These are phyloP conservation scores for Aaosphaeria arxii DNA, from an alignment of 2,329 filamentous ascomycete species.

Conservation along the genomic window DNA sequence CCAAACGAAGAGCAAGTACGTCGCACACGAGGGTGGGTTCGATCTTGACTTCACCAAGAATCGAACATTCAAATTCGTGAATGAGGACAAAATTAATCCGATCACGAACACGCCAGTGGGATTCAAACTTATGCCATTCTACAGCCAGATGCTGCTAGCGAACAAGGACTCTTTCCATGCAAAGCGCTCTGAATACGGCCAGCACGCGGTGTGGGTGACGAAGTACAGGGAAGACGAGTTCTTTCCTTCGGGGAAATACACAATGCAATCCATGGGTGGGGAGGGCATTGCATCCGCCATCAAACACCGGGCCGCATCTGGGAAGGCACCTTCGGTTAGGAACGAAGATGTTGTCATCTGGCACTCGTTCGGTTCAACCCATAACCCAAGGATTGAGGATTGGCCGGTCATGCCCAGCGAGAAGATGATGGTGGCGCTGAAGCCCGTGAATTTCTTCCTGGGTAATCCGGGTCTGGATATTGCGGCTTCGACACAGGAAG, in stretches of 20 bases:
- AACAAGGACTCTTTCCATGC: conserved; percentile 18
- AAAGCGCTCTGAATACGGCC: conserved; percentile 19
- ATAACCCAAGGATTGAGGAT: conserved; percentile 1
- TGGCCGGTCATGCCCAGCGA: conserved; percentile 1
- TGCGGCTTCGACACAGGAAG: not conserved
- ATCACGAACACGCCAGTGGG: conserved; percentile 50
- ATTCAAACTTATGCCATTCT: conserved; percentile 47
- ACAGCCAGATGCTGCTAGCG: conserved; percentile 23
- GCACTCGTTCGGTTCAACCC: conserved; percentile 3
- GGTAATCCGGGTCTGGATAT: not conserved
- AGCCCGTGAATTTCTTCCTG: not conserved
- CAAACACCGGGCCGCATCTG: conserved; percentile 2
- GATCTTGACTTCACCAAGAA: conserved; percentile 17
- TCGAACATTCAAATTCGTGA: conserved; percentile 50
- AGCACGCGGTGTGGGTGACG: conserved; percentile 26
- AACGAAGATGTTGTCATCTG: conserved; percentile 27
- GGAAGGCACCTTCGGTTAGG: conserved; percentile 2
- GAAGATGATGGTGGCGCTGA: conserved; percentile 1
- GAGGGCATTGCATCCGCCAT: conserved; percentile 21
- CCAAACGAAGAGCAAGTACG: conserved; percentile 6
- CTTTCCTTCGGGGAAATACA: conserved; percentile 19
- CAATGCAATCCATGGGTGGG: conserved; percentile 23
- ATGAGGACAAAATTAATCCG: conserved; percentile 44
- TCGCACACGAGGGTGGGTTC: conserved; percentile 12
- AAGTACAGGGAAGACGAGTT: conserved; percentile 21